Percentiles rank a stretch among this genome's conserved stretches.
Conservation (phyloP, 2,329 filamentous ascomycete species). For the Microascus cirrosus region DNA sequence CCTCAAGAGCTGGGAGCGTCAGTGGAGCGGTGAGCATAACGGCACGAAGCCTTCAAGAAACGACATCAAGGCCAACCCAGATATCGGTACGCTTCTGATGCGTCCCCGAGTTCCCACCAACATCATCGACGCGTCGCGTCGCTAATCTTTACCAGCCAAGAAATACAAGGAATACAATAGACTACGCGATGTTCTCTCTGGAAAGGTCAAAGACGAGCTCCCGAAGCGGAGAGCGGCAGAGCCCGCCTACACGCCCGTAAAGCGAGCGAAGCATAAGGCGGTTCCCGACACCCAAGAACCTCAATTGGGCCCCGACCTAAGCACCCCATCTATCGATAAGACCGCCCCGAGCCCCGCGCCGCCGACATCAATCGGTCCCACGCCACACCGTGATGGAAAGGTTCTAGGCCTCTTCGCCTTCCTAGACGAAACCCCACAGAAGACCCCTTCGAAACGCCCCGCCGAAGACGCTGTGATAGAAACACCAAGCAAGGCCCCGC, state of each 20-base stretch:
- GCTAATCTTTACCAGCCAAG: slow-evolving; percentile 27
- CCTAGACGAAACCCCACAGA: slow-evolving; percentile 37
- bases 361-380: slow-evolving; percentile 59
- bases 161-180: slow-evolving; percentile 73
- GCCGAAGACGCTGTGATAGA: slow-evolving; percentile 6
- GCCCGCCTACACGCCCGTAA: slow-evolving; percentile 35
- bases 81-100: slow-evolving; percentile 44
- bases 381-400: slow-evolving; percentile 67
- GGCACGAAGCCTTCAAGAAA: slow-evolving; percentile 60
- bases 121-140: slow-evolving; percentile 6
- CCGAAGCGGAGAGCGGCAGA: slow-evolving; percentile 29
- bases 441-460: slow-evolving; percentile 34
- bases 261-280: slow-evolving; percentile 24
- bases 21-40: slow-evolving; percentile 49
- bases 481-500: slow-evolving; percentile 35
- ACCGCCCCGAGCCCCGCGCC: slow-evolving; percentile 37
- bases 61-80: slow-evolving; percentile 65
- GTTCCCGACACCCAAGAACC: neutral
- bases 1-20: slow-evolving; percentile 63
- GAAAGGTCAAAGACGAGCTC: slow-evolving; percentile 32
- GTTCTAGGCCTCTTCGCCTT: slow-evolving; percentile 71
- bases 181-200: slow-evolving; percentile 45
- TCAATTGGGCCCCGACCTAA: slow-evolving; percentile 17
- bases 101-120: neutral
- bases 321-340: slow-evolving; percentile 44